Evolutionary conservation across 768 basidiomycete species (phyloP).

Genomic region (Mycena galopus): DNA sequence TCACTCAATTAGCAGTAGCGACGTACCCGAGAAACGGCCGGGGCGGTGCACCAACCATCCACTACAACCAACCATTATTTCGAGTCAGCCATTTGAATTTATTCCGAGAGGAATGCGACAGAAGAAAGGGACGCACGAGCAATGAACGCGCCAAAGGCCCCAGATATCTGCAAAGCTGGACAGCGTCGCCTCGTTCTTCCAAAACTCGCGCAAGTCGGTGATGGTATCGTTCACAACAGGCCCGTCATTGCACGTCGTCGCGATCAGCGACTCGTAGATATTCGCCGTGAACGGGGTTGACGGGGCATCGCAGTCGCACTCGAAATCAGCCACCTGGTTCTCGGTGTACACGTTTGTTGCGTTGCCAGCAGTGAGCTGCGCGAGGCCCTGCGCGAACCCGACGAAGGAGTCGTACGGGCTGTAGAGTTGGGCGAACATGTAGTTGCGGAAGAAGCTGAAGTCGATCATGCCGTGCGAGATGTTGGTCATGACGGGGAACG

Average conservation of each 20-base stretch:
- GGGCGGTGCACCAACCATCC: slow-evolving; percentile 34
- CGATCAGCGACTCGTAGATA: slow-evolving; percentile 12
- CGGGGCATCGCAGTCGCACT: slow-evolving; percentile 15
- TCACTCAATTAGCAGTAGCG: neutral
- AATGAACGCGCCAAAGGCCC: slow-evolving; percentile 23
- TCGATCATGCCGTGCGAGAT: slow-evolving; percentile 42
- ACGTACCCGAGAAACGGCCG: slow-evolving; percentile 14
- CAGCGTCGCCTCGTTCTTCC: slow-evolving; percentile 6
- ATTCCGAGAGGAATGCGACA: neutral
- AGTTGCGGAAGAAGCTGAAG: slow-evolving; percentile 33
- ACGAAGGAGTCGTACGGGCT: slow-evolving; percentile 38
- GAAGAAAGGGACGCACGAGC: slow-evolving; percentile 25
- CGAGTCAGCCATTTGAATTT: neutral
- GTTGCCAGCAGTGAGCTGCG: slow-evolving; percentile 43
- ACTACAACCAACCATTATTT: neutral
- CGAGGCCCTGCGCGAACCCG: slow-evolving; percentile 38
- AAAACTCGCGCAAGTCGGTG: slow-evolving; percentile 22
- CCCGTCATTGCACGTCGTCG: slow-evolving; percentile 37
- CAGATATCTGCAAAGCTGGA: slow-evolving; percentile 38
- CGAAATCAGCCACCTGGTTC: slow-evolving; percentile 4
- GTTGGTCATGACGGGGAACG: slow-evolving; percentile 36
- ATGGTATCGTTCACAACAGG: slow-evolving; percentile 20
- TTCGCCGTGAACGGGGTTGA: slow-evolving; percentile 1
- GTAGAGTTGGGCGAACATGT: slow-evolving; percentile 41
- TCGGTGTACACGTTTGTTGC: slow-evolving; percentile 34